These are phyloP conservation scores for Trichosporon sp. DNA, from an alignment of 1,284 basidiomycete species.

Conservation along the genomic window DNA sequence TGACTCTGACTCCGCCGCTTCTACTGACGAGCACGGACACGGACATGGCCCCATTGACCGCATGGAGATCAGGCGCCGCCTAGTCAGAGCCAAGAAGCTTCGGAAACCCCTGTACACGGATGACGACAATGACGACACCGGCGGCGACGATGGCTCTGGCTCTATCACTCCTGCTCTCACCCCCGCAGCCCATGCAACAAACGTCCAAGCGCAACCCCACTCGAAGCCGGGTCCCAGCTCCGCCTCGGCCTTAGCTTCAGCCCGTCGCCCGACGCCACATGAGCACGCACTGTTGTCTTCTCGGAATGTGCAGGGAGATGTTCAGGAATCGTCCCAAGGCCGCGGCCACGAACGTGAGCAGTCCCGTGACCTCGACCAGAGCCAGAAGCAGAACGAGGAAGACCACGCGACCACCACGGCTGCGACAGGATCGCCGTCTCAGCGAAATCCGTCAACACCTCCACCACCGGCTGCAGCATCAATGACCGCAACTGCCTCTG, in stretches of 20 bases:
- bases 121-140: conserved; percentile 4
- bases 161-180: neutral
- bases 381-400: neutral
- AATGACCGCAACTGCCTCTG: too few species aligned
- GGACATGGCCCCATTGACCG: neutral
- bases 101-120: conserved; percentile 20
- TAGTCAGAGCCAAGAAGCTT: conserved; percentile 37
- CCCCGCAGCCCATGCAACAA: too few species aligned
- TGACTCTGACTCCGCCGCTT: neutral
- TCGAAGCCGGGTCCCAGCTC: neutral
- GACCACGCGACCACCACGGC: neutral
- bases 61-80: conserved; percentile 28
- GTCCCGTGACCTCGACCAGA: too few species aligned
- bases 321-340: neutral
- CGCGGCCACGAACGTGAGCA: neutral
- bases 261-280: neutral
- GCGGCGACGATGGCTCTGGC: neutral
- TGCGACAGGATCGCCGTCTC: neutral
- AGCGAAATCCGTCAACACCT: neutral
- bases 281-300: neutral
- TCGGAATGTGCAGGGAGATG: neutral
- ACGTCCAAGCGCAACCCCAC: neutral
- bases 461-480: neutral
- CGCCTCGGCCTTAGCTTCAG: neutral
- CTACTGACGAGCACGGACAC: neutral